A percentile compares a stretch with the other conserved stretches of the same genome.
These are phyloP conservation scores for Dioszegia aurantiaca DNA, from an alignment of 768 basidiomycete genomes.

Conservation along the genomic window DNA sequence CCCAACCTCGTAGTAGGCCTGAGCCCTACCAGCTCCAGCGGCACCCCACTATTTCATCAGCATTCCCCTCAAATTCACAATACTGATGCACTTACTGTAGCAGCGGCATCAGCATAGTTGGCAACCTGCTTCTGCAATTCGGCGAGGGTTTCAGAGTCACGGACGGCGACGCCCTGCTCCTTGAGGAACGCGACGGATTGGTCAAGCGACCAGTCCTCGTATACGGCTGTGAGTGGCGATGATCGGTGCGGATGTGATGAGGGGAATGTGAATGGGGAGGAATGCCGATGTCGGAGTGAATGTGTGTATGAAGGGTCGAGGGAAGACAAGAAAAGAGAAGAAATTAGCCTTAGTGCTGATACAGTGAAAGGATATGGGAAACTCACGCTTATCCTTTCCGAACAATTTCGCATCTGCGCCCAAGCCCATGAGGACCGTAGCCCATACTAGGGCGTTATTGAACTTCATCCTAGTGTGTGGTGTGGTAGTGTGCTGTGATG, in stretches of 20 bases:
- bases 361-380: background rate
- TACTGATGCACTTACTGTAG: slow-evolving; percentile 31
- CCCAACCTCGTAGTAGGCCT: slow-evolving; percentile 54
- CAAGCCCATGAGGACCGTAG: slow-evolving; percentile 54
- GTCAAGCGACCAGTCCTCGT: slow-evolving; percentile 61
- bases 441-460: slow-evolving; percentile 49
- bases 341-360: slow-evolving; percentile 49
- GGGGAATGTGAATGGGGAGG: slow-evolving; percentile 2
- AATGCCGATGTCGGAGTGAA: slow-evolving; percentile 12
- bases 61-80: background rate
- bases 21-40: slow-evolving; percentile 40
- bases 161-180: slow-evolving; percentile 63
- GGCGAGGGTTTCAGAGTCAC: slow-evolving; percentile 53
- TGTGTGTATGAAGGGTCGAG: background rate
- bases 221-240: slow-evolving; percentile 35
- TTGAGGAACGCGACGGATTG: slow-evolving; percentile 70
- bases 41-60: slow-evolving; percentile 40
- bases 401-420: slow-evolving; percentile 45
- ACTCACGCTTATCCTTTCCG: slow-evolving; percentile 53
- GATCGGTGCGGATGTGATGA: background rate
- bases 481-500: background rate
- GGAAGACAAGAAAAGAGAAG: slow-evolving; percentile 22
- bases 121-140: slow-evolving; percentile 55
- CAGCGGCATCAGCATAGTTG: slow-evolving; percentile 51
- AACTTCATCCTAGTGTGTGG: slow-evolving; percentile 34